Percentiles rank a stretch among this genome's conserved stretches.
phyloP scores from a whole-genome alignment of 306 rosid species.

The Pyrus pyrifolia region DNA sequence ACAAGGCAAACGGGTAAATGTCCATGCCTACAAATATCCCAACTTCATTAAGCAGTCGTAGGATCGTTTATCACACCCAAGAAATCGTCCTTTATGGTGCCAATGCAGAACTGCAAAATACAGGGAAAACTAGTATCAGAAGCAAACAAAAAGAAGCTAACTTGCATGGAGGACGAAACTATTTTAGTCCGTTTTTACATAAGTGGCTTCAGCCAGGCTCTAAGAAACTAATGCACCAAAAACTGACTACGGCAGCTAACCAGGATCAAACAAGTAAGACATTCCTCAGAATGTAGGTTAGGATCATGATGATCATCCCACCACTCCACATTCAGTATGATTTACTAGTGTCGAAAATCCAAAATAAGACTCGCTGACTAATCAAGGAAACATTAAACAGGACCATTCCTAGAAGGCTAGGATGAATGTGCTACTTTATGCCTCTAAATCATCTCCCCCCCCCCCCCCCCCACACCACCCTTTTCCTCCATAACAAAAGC shows the following conservation, averaged over 20 bases:
- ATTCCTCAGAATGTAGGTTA: background rate
- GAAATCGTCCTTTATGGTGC: slow-evolving; percentile 95
- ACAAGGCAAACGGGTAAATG: background rate
- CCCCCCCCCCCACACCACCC: background rate
- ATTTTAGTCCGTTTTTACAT: background rate
- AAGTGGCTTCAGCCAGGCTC: background rate
- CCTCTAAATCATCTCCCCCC: background rate
- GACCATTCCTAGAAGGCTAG: background rate
- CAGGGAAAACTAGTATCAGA: background rate
- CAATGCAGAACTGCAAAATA: slow-evolving; percentile 79
- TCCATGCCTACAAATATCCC: background rate
- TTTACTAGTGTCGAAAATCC: background rate
- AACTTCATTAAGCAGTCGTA: slow-evolving; percentile 33
- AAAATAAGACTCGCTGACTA: slow-evolving; percentile 12
- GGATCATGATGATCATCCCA: background rate
- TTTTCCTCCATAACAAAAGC: background rate
- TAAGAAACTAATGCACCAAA: background rate
- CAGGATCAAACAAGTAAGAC: background rate
- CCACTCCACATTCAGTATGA: background rate
- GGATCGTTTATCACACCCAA: slow-evolving; percentile 97
- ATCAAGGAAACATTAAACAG: background rate
- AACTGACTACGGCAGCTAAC: background rate
- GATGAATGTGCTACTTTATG: background rate
- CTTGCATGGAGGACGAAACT: background rate
- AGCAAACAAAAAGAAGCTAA: background rate